Base-by-base conservation (phyloP, 208 protist species). In the Crithidia thermophila region DNA sequence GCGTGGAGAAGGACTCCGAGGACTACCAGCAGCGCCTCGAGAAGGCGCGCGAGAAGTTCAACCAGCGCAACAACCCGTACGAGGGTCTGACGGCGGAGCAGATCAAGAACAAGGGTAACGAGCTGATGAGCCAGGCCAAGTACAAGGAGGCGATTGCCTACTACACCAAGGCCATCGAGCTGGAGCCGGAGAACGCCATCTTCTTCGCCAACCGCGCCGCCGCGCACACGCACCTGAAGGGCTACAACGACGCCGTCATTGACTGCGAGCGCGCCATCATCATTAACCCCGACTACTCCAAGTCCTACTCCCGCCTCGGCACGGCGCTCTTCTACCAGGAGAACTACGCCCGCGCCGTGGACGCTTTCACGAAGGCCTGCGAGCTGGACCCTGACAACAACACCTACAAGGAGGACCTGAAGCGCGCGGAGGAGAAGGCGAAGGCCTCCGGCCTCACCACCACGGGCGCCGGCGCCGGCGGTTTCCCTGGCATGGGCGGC, bases 81-180 rank as follows among this genome's bases (percentile, higher is more conserved):
- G 85, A 91, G 42, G 90, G 91, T 27, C 81, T 97, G 61, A 90
- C 84, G 0, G 88, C 94, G 13, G 92, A 97, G 66, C 83, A 98
- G 73, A 90, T 96, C 50, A 98, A 98, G 76, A 89, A 83, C 67
- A 96, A 97, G 64, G 94, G 94, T 52, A 98, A 98, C 66, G 90
- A 96, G 47, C 53, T 96, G 28, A 95, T 98, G 88, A 68, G 77
- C 42, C 75, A 93, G 79, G 79, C 82, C 42, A 95, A 98, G 80
- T 96, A 97, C 82, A 94, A 97, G 80, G 87, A 96, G 66, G 94
- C 94, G 33, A 91, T 98, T 60, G 89, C 84, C 13, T 96, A 82
- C 77, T 98, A 98, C 82, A 94, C 84, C 65, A 97, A 97, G 80
- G 89, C 94, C 8, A 97, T 98, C 65, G 94, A 98, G 72, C 65